A percentile compares a stretch with the other conserved stretches of the same genome.
Evolutionary conservation across 257 asterid genomes (phyloP).

Genomic region (Solanum microdontum): DNA sequence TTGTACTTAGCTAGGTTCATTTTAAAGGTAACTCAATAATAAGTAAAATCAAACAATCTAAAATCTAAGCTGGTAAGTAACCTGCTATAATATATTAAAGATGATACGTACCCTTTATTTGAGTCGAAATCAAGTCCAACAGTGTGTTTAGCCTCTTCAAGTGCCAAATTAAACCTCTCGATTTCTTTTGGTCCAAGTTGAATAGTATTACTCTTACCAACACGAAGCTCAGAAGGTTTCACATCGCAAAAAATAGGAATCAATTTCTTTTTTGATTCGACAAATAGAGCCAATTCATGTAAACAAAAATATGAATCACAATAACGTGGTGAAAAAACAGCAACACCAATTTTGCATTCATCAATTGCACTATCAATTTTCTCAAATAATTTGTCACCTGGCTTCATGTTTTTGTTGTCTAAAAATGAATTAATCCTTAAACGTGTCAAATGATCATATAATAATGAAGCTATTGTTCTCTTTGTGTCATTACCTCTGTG

Average conservation of each 20-base stretch:
- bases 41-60: neutral
- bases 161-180: constrained; percentile 21
- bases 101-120: constrained; percentile 22
- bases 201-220: neutral
- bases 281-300: constrained; percentile 36
- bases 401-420: constrained; percentile 54
- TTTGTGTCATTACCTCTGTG: constrained; percentile 48
- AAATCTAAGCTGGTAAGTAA: neutral
- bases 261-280: constrained; percentile 28
- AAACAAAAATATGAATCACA: constrained; percentile 50
- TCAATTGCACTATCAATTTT: constrained; percentile 29
- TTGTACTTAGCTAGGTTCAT: neutral
- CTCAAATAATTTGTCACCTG: constrained; percentile 43
- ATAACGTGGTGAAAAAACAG: constrained; percentile 40
- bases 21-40: neutral
- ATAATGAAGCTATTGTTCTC: constrained; percentile 22
- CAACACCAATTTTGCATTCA: constrained; percentile 37
- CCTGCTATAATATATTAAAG: neutral
- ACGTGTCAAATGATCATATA: constrained; percentile 28
- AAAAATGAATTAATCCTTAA: constrained; percentile 21
- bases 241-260: constrained; percentile 44
- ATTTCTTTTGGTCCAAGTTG: neutral
- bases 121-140: constrained; percentile 41
- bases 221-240: constrained; percentile 37
- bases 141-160: constrained; percentile 44